Base-by-base conservation (phyloP, 306 rosid genomes). In the Begonia peltatifolia region DNA sequence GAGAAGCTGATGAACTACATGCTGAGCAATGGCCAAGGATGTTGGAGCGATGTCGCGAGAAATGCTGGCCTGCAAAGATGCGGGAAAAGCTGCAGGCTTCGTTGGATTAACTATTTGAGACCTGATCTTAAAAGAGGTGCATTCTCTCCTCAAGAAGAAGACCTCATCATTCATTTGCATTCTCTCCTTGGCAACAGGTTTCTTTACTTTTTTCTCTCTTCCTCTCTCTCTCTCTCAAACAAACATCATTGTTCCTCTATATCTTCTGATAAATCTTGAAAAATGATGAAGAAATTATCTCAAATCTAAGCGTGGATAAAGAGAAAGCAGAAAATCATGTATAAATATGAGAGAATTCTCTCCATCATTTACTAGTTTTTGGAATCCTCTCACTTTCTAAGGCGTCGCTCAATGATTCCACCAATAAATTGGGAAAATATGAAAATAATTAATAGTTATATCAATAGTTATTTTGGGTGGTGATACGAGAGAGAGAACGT, bases 101-200 rank as follows among this genome's bases (percentile, higher is more conserved):
- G 95, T 17, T 89, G 97, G 97, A 89, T 89, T 66, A 89, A 89
- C 68, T 89, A 89, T 78, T 63, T 89, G 71, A 74, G 95, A 69
- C 97, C 95, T 18, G 90, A 89, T 69, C 90, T 89, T 20, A 89
- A 80, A 60, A 70, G 97, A 63, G 94, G 97, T 0, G 94, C 97
- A 11, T 78, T 89, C 68, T 81, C 94, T 8, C 74, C 81, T 17
- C 95, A 89, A 58, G 97, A 89, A 71, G 81, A 89, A 65, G 75
- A 81, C 14, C 87, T 80, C 68, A 82, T 89, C 60, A 56, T 82
- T 67, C 95, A 84, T 64, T 71, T 89, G 13, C 97, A 89, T 70
- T 76, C 95, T 54, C 82, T 89, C 59, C 95, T 89, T 47, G 97
- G 97, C 50, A 84, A 89, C 94, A 89, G 97, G 97, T 73, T 12